A percentile compares a stretch with the other conserved stretches of the same genome.
Evolutionary conservation across 306 rosid genomes (phyloP).

Genomic region (Castanopsis chinensis): DNA sequence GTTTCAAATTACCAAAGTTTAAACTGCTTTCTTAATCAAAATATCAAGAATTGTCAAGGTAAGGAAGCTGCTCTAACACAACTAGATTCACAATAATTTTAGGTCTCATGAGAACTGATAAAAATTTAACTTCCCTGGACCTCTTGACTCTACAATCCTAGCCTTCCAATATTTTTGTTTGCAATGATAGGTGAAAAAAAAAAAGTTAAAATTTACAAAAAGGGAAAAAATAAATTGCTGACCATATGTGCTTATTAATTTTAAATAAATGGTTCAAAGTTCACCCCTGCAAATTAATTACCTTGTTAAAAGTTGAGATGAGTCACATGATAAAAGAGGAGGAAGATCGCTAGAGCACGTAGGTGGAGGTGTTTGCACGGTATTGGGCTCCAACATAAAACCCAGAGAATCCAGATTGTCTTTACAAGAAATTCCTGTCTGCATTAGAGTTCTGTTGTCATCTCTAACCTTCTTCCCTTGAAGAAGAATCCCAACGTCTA

Average conservation of each 20-base stretch:
- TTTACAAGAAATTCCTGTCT: conserved; percentile 75
- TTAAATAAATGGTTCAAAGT: background rate
- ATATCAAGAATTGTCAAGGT: background rate
- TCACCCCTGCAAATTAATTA: conserved; percentile 26
- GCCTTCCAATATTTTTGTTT: background rate
- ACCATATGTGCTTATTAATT: background rate
- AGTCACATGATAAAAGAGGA: conserved; percentile 41
- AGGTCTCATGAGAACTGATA: background rate
- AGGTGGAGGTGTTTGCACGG: conserved; percentile 42
- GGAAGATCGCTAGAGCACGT: conserved; percentile 41
- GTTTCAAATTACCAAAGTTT: background rate
- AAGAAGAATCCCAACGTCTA: conserved; percentile 66
- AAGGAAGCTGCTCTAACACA: background rate
- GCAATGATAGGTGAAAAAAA: background rate
- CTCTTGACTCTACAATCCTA: background rate
- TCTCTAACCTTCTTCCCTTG: conserved; percentile 79
- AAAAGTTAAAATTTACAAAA: background rate
- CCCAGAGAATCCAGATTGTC: conserved; percentile 67
- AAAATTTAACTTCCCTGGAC: background rate
- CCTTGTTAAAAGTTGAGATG: conserved; percentile 45
- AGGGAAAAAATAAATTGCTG: background rate
- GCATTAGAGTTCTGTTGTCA: conserved; percentile 70
- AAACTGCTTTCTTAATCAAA: background rate
- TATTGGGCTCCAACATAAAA: conserved; percentile 73
- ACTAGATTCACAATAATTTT: background rate